Conservation (phyloP, 23 red algal species). For the Gracilariopsis chorda region DNA sequence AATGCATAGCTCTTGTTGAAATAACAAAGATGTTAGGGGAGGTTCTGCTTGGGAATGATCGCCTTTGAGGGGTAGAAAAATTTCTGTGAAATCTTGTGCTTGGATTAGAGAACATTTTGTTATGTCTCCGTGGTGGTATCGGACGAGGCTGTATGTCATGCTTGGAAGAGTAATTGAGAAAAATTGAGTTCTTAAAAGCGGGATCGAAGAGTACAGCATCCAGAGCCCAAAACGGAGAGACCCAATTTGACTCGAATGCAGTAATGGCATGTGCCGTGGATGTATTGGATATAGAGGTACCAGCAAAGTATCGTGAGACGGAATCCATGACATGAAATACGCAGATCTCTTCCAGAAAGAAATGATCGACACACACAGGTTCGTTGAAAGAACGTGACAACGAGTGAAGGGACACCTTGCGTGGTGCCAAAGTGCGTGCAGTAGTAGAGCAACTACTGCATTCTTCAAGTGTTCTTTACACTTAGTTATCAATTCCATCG, state of each 20-base stretch:
- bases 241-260: neutral
- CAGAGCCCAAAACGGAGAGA: neutral
- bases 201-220: neutral
- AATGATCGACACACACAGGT: slow-evolving; percentile 18
- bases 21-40: no score
- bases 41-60: no score
- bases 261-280: neutral
- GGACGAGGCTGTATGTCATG: neutral
- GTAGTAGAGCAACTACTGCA: neutral
- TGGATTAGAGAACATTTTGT: slow-evolving; percentile 3
- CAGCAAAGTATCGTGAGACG: slow-evolving; percentile 1
- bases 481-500: neutral
- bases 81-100: no score
- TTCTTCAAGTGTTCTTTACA: neutral
- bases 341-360: neutral
- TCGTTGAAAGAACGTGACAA: neutral
- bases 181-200: neutral
- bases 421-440: neutral
- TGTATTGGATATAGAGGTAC: neutral
- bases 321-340: slow-evolving; percentile 10
- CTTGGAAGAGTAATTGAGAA: neutral
- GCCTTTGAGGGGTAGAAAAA: no score
- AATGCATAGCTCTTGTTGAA: neutral
- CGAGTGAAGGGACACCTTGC: neutral
- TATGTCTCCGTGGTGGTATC: neutral